Base-by-base conservation (phyloP, 139 green algal genomes). In the Zygnema cylindricum region DNA sequence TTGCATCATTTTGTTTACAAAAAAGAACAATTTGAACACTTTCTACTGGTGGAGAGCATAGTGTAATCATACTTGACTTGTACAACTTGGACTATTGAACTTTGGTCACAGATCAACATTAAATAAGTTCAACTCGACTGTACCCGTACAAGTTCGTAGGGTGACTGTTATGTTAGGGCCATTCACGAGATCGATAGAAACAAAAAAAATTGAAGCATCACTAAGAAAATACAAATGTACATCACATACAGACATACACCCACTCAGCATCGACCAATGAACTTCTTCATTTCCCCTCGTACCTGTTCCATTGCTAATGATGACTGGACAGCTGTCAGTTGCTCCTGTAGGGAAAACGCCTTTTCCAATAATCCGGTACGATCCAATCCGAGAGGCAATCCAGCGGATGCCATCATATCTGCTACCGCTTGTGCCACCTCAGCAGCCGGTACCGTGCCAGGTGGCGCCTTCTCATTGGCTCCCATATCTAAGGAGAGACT, bases 321-420 rank as follows among this genome's bases (percentile, higher is more conserved):
- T 25, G 33, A 55, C 21, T 87, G 43, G 39, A 36, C 39, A 3
- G 79, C 85, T 39, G 73, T 55, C 63, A 94, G 73, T 76, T 94
- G 71, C 54, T 87, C 81, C 82, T 92, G 84, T 76, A 95, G 77
- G 73, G 25, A 36, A 55, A 91, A 86, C 55, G 92, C 55, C 77
- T 82, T 41, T 33, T 87, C 42, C 86, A 96, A 83, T 85, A 96
- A 91, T 86, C 86, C 36, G 1, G 69, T 73, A 43, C 77, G 69
- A 30, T 93, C 93, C 25, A 93, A 43, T 30, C 92, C 92, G 77
- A 95, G 77, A 2, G 95, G 94, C 88, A 96, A 86, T 16, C 91
- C 93, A 7, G 93, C 95, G 1, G 93, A 92, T 0, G 77, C 79
- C 88, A 96, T 81, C 91, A 96, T 93, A 33, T 96, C 93, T 0